These are phyloP conservation scores for Ocimum tenuiflorum DNA, from an alignment of 257 asterid genomes.

Conservation along the genomic window DNA sequence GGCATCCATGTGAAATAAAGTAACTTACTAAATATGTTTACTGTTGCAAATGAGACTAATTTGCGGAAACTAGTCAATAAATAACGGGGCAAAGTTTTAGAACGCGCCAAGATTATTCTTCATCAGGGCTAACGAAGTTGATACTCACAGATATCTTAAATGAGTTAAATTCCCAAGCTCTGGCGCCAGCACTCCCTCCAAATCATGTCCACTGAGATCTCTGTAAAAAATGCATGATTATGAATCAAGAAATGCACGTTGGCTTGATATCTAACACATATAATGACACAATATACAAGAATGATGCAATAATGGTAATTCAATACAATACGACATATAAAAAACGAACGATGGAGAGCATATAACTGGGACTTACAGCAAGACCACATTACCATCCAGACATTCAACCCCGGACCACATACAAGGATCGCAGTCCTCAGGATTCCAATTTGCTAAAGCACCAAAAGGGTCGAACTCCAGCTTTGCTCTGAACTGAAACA, in stretches of 20 bases:
- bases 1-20: too few relatives aligned
- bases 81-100: not conserved
- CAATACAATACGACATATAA: not conserved
- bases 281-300: not conserved
- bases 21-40: too few relatives aligned
- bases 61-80: not conserved
- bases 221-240: constrained; percentile 28
- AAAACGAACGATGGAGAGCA: not conserved
- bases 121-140: not conserved
- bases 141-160: constrained; percentile 66
- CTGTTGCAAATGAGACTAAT: not conserved
- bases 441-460: constrained; percentile 63
- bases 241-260: not conserved
- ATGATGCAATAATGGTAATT: not conserved
- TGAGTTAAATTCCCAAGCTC: constrained; percentile 68
- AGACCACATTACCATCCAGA: constrained; percentile 55
- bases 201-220: constrained; percentile 58
- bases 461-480: constrained; percentile 60
- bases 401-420: constrained; percentile 77
- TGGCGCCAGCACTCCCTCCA: constrained; percentile 69
- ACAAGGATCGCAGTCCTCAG: constrained; percentile 60
- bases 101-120: not conserved
- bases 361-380: constrained; percentile 54
- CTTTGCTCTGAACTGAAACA: constrained; percentile 56
- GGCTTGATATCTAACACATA: not conserved